Conservation (phyloP, 192 early-diverging fungal species). For the Coemansia sp. region DNA sequence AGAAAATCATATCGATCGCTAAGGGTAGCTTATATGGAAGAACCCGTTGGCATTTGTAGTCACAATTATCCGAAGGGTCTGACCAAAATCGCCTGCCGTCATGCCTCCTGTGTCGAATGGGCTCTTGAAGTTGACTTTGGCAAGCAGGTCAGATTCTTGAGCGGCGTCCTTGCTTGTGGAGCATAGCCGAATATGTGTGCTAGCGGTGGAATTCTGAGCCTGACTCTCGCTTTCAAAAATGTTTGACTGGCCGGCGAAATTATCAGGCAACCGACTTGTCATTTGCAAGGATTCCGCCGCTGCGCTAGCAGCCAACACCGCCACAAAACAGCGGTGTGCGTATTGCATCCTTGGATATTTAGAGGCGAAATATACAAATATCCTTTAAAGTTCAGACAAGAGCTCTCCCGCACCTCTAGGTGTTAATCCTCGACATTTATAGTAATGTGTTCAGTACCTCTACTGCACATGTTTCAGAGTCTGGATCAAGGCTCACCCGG, state of each 20-base stretch:
- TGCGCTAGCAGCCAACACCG: neutral
- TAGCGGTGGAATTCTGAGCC: neutral
- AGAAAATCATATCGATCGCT: neutral
- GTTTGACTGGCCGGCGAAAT: neutral
- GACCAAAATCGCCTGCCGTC: neutral
- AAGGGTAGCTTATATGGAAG: constrained; percentile 37
- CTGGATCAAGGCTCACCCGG: neutral
- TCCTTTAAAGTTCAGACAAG: neutral
- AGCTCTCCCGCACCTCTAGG: neutral
- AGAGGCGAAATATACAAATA: neutral
- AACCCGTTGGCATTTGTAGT: constrained; percentile 41
- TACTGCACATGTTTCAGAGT: neutral
- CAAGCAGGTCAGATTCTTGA: neutral
- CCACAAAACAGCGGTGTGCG: neutral
- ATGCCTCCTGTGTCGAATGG: neutral
- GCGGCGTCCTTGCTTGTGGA: neutral
- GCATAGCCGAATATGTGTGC: neutral
- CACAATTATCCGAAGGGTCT: constrained; percentile 11
- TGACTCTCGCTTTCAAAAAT: neutral
- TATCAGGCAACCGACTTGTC: neutral
- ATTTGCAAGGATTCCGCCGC: neutral
- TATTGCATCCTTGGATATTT: neutral
- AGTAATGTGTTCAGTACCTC: neutral
- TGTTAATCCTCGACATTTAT: neutral
- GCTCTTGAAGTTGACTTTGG: neutral